Evolutionary conservation across 441 rosid genomes (phyloP).

Genomic region (Erodium texanum): DNA sequence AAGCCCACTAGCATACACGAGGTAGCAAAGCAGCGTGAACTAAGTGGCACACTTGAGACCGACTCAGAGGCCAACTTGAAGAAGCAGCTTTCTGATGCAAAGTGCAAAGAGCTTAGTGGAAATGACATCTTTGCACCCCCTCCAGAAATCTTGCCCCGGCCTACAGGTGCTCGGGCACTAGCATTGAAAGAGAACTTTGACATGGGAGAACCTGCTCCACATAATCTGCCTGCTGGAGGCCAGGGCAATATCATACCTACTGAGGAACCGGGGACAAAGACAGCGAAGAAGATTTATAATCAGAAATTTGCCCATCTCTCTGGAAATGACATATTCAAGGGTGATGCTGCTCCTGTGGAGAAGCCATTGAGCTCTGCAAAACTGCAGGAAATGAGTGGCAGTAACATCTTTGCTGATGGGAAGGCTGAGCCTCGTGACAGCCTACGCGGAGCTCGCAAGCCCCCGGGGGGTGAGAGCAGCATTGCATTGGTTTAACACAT

Average conservation of each 20-base stretch:
- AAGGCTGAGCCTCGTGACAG: constrained; percentile 79
- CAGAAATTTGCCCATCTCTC: constrained; percentile 74
- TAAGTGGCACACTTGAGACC: constrained; percentile 64
- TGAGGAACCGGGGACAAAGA: constrained; percentile 47
- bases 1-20: constrained; percentile 64
- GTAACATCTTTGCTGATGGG: constrained; percentile 81
- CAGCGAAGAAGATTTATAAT: constrained; percentile 80
- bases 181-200: constrained; percentile 60
- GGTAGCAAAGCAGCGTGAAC: constrained; percentile 90
- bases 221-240: constrained; percentile 88
- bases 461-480: constrained; percentile 97
- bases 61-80: constrained; percentile 52
- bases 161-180: constrained; percentile 50
- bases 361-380: constrained; percentile 67
- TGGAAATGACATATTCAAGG: constrained; percentile 80
- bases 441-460: constrained; percentile 91
- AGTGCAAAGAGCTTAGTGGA: constrained; percentile 84
- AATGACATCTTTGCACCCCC: constrained; percentile 95
- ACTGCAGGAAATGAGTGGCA: constrained; percentile 78
- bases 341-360: constrained; percentile 50
- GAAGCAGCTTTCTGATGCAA: constrained; percentile 79
- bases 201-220: constrained; percentile 59
- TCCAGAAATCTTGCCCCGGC: constrained; percentile 78
- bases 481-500: constrained; percentile 65
- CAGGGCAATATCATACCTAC: constrained; percentile 65